Evolutionary conservation across 1,284 basidiomycete genomes (phyloP).

Genomic region (Violaceomyces palustris): DNA sequence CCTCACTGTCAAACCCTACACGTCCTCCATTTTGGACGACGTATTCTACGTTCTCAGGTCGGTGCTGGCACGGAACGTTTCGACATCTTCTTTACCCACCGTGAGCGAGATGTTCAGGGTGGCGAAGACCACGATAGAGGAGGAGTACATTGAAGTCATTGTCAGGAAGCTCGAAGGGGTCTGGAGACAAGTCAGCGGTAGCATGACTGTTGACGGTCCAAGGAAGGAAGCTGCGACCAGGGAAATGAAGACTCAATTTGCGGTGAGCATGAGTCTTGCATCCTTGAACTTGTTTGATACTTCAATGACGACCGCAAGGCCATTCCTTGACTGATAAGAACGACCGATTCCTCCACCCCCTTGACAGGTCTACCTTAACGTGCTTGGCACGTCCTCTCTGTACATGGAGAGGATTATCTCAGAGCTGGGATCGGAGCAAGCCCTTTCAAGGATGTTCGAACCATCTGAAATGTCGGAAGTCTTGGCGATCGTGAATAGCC

Average conservation of each 20-base stretch:
- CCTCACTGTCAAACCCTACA: slow-evolving; percentile 25
- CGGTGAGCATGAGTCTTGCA: slow-evolving; percentile 10
- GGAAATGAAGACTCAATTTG: slow-evolving; percentile 44
- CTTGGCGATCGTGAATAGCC: slow-evolving; percentile 3
- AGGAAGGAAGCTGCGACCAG: slow-evolving; percentile 45
- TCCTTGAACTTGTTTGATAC: not conserved
- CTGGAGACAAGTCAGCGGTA: slow-evolving; percentile 32
- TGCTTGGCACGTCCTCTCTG: slow-evolving; percentile 34
- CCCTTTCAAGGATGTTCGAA: slow-evolving; percentile 22
- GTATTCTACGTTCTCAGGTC: slow-evolving; percentile 49
- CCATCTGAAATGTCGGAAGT: slow-evolving; percentile 6
- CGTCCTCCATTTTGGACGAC: slow-evolving; percentile 48
- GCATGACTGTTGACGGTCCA: slow-evolving; percentile 47
- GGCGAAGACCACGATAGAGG: slow-evolving; percentile 30
- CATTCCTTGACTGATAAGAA: too few species aligned
- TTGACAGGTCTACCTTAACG: slow-evolving; percentile 47
- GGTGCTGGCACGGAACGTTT: slow-evolving; percentile 38
- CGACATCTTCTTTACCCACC: slow-evolving; percentile 30
- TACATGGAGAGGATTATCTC: slow-evolving; percentile 39
- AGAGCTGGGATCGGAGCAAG: slow-evolving; percentile 23
- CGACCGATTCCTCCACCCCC: too few species aligned
- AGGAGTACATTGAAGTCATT: slow-evolving; percentile 45
- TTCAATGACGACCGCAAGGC: not conserved
- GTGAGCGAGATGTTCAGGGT: slow-evolving; percentile 20
- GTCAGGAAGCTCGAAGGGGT: slow-evolving; percentile 46